Evolutionary conservation across 495 filamentous ascomycete species (phyloP).

Genomic region (Podospora fimiseda): DNA sequence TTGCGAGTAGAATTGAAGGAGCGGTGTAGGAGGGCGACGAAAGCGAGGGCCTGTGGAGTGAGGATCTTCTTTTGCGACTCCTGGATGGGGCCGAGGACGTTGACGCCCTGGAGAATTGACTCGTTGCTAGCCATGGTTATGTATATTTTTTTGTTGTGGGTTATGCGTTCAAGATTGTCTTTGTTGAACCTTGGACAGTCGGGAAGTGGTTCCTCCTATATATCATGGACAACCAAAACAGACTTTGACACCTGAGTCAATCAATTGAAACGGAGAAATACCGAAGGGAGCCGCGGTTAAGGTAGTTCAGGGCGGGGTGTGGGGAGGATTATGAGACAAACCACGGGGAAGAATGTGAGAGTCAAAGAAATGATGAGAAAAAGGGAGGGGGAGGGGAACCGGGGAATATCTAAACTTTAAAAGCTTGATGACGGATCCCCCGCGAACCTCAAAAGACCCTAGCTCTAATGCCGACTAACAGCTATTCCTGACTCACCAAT

Average conservation of each 20-base stretch:
- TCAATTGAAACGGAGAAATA: not conserved
- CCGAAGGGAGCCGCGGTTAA: not conserved
- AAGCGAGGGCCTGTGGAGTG: conserved; percentile 82
- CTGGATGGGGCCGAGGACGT: conserved; percentile 70
- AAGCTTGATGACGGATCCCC: too few species aligned
- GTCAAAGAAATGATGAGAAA: not conserved
- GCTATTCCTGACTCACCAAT: too few species aligned
- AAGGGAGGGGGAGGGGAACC: too few species aligned
- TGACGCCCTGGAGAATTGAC: conserved; percentile 76
- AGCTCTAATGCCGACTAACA: too few species aligned
- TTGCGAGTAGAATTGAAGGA: conserved; percentile 91
- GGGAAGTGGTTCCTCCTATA: not conserved
- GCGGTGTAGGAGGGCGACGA: conserved; percentile 88
- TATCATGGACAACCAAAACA: not conserved
- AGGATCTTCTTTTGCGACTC: conserved; percentile 84
- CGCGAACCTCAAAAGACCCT: too few species aligned
- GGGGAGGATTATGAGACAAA: too few species aligned
- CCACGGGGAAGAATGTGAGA: not conserved
- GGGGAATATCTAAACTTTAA: too few species aligned
- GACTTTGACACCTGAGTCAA: not conserved
- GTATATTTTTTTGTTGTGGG: not conserved
- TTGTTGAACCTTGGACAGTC: not conserved
- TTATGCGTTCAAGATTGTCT: not conserved
- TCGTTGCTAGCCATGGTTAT: conserved; percentile 62
- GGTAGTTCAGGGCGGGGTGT: too few species aligned